Percentiles rank a stretch among this genome's conserved stretches.
phyloP scores from a whole-genome alignment of 2,329 filamentous ascomycete species.

The Pseudocercospora cruenta region DNA sequence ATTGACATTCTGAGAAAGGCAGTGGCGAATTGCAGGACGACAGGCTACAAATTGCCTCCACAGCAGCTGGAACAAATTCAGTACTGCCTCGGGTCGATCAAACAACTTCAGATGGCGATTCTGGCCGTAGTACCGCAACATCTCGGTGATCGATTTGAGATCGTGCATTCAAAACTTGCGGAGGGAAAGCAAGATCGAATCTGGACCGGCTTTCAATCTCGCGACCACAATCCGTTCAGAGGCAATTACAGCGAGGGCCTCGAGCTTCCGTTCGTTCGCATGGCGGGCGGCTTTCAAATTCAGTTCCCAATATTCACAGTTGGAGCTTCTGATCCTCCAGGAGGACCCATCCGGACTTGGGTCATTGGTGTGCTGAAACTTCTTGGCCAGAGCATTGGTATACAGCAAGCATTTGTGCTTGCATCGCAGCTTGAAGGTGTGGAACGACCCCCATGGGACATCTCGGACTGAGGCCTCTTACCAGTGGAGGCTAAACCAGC shows the following conservation, averaged over 20 bases:
- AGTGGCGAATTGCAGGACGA: conserved; percentile 9
- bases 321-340: conserved; percentile 21
- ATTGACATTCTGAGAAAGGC: conserved; percentile 23
- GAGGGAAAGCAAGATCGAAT: background rate
- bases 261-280: conserved; percentile 18
- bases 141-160: conserved; percentile 12
- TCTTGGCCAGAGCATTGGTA: conserved; percentile 15
- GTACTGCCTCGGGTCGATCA: conserved; percentile 5
- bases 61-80: conserved; percentile 17
- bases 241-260: conserved; percentile 4
- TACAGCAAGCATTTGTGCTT: conserved; percentile 20
- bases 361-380: conserved; percentile 17
- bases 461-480: conserved; percentile 8
- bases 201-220: conserved; percentile 5
- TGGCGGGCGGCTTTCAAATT: conserved; percentile 20
- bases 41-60: conserved; percentile 4
- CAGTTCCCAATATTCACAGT: conserved; percentile 22
- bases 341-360: conserved; percentile 20
- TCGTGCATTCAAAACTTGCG: conserved; percentile 6
- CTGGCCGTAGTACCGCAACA: conserved; percentile 22
- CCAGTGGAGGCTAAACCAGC: conserved; percentile 6
- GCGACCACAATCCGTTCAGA: conserved; percentile 22
- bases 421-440: conserved; percentile 21
- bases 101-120: conserved; percentile 19
- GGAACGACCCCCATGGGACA: background rate